Conservation (phyloP, 2,329 filamentous ascomycete species). For the Claviceps sp. region DNA sequence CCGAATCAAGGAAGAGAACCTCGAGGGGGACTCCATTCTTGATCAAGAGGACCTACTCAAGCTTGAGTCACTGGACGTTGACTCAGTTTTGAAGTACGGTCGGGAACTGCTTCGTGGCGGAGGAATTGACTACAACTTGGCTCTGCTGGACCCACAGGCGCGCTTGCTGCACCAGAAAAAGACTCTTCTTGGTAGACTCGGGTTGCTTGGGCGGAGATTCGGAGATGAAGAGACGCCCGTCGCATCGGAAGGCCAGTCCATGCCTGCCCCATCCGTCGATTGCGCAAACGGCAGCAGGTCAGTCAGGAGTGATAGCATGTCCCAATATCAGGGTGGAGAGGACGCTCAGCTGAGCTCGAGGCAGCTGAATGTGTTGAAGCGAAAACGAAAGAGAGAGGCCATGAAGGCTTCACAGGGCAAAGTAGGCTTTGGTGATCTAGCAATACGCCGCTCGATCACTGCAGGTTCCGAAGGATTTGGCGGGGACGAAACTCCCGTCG, state of each 20-base stretch:
- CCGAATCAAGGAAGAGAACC: slow-evolving; percentile 48
- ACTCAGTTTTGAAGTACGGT: slow-evolving; percentile 68
- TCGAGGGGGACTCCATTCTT: slow-evolving; percentile 29
- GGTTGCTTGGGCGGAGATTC: slow-evolving; percentile 69
- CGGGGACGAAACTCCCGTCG: slow-evolving; percentile 44
- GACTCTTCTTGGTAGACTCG: slow-evolving; percentile 67
- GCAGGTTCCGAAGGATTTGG: slow-evolving; percentile 47
- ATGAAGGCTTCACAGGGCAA: slow-evolving; percentile 79
- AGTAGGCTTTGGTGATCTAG: slow-evolving; percentile 77
- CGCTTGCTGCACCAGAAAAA: slow-evolving; percentile 82
- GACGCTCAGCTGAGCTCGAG: slow-evolving; percentile 73
- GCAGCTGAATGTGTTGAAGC: slow-evolving; percentile 86
- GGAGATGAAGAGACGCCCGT: slow-evolving; percentile 65
- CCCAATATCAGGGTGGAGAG: slow-evolving; percentile 35
- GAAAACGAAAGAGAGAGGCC: slow-evolving; percentile 82
- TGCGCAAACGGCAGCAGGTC: slow-evolving; percentile 20
- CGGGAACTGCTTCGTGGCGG: slow-evolving; percentile 75
- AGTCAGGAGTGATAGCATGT: slow-evolving; percentile 22
- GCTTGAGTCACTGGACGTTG: slow-evolving; percentile 63
- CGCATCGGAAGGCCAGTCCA: slow-evolving; percentile 34
- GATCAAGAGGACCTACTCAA: slow-evolving; percentile 50
- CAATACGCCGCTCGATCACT: slow-evolving; percentile 48
- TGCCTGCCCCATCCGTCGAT: slow-evolving; percentile 33
- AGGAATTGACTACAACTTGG: slow-evolving; percentile 73
- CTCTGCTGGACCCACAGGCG: slow-evolving; percentile 65